A percentile compares a stretch with the other conserved stretches of the same genome.
Conservation (phyloP, 1,284 basidiomycete genomes). For the Austroboletus novae-zelandiae region DNA sequence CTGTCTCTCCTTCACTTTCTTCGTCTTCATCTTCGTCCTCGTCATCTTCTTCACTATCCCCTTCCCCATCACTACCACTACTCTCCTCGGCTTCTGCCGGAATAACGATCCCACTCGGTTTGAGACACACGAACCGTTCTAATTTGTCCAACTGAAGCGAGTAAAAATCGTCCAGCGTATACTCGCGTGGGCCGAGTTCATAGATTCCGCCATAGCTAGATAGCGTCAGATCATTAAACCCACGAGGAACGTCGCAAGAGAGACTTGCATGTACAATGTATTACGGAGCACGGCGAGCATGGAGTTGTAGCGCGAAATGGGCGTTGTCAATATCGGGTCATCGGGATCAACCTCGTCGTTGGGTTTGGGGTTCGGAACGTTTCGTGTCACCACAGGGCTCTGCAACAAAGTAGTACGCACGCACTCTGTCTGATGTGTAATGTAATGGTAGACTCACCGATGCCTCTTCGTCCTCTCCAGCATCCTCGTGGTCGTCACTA, state of each 20-base stretch:
- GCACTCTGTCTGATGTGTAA: too few relatives aligned
- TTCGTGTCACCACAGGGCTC: neutral
- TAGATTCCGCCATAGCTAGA: slow-evolving; percentile 84
- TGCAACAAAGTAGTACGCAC: neutral
- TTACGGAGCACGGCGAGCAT: slow-evolving; percentile 89
- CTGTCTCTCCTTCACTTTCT: slow-evolving; percentile 18
- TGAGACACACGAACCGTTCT: slow-evolving; percentile 72
- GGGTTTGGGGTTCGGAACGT: neutral
- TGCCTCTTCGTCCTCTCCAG: slow-evolving; percentile 28
- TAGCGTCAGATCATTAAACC: neutral
- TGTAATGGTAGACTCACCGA: slow-evolving; percentile 9
- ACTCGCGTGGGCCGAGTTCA: slow-evolving; percentile 78
- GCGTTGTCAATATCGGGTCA: slow-evolving; percentile 70
- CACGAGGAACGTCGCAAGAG: neutral
- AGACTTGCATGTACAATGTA: slow-evolving; percentile 76
- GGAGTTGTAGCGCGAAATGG: slow-evolving; percentile 84
- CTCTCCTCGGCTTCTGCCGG: slow-evolving; percentile 61
- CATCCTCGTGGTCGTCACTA: slow-evolving; percentile 29
- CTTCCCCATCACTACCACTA: slow-evolving; percentile 57
- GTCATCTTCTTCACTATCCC: slow-evolving; percentile 49
- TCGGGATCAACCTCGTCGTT: slow-evolving; percentile 52
- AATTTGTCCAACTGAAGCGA: slow-evolving; percentile 77
- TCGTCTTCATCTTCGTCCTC: slow-evolving; percentile 42
- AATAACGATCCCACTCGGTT: slow-evolving; percentile 60
- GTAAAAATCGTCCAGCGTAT: slow-evolving; percentile 85